Conservation (phyloP, 192 early-diverging fungal species). For the Coemansia sp. region DNA sequence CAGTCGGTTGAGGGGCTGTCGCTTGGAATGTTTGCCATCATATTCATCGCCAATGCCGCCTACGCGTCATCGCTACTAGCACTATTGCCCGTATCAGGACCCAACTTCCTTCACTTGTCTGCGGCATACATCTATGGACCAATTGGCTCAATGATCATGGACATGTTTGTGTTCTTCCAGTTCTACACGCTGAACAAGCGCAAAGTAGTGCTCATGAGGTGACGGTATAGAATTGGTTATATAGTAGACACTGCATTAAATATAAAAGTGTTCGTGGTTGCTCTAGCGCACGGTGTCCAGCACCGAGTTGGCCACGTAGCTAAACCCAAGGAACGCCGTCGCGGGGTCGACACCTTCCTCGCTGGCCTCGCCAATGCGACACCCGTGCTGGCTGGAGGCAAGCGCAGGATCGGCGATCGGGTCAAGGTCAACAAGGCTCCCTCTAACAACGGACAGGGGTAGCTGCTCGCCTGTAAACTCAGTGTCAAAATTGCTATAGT, state of each 20-base stretch:
- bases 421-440: conserved; percentile 18
- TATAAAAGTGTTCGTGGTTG: neutral
- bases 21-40: conserved; percentile 63
- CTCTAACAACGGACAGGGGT: conserved; percentile 32
- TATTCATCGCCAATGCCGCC: conserved; percentile 69
- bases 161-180: conserved; percentile 16
- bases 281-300: conserved; percentile 26
- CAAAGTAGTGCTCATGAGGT: neutral
- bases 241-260: neutral
- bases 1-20: conserved; percentile 72
- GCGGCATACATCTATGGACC: conserved; percentile 27
- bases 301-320: conserved; percentile 50
- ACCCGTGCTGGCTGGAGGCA: neutral
- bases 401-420: neutral
- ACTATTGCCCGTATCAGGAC: conserved; percentile 44
- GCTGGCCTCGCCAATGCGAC: neutral
- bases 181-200: conserved; percentile 6
- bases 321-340: conserved; percentile 51
- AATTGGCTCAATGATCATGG: conserved; percentile 18
- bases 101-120: conserved; percentile 9
- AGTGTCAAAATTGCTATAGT: conserved; percentile 77
- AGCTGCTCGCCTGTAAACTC: conserved; percentile 66
- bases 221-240: neutral
- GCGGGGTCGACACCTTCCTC: conserved; percentile 29
- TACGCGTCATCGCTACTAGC: conserved; percentile 34